phyloP scores from a whole-genome alignment of 495 filamentous ascomycete genomes.

The Pyrenula aspistea region DNA sequence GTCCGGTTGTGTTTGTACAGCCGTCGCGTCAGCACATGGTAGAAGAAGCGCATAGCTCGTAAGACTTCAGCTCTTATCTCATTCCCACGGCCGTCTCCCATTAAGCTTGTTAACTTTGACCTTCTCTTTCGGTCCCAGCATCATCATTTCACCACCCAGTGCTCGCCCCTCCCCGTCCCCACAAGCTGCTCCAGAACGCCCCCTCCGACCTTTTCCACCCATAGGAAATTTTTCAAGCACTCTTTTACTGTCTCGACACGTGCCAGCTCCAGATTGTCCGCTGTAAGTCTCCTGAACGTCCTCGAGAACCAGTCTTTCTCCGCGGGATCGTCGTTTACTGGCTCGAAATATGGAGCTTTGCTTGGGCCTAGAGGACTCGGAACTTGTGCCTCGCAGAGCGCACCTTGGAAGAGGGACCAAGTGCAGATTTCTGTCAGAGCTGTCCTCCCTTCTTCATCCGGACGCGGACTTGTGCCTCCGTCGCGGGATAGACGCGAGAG shows the following conservation, averaged over 20 bases:
- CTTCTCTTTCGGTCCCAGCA: too few species aligned
- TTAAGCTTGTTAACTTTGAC: too few species aligned
- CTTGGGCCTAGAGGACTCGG: not conserved
- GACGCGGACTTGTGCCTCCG: too few species aligned
- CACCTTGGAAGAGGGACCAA: not conserved
- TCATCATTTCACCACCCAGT: too few species aligned
- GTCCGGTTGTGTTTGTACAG: too few species aligned
- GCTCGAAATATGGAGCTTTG: not conserved
- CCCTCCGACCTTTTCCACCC: not conserved
- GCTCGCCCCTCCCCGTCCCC: not conserved
- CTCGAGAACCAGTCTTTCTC: not conserved
- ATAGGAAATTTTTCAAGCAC: not conserved
- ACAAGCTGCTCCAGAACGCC: not conserved
- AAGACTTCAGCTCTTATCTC: too few species aligned
- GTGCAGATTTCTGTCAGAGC: not conserved
- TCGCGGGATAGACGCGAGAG: not conserved
- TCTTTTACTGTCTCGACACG: not conserved
- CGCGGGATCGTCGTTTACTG: not conserved
- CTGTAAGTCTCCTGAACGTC: not conserved
- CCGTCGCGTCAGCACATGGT: too few species aligned
- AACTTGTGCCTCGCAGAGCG: not conserved
- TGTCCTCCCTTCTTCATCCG: not conserved
- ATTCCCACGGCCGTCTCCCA: too few species aligned
- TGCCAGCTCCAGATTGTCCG: not conserved
- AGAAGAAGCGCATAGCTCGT: too few species aligned